Conservation (phyloP, 2,329 filamentous ascomycete genomes). For the Clonostachys rosea region DNA sequence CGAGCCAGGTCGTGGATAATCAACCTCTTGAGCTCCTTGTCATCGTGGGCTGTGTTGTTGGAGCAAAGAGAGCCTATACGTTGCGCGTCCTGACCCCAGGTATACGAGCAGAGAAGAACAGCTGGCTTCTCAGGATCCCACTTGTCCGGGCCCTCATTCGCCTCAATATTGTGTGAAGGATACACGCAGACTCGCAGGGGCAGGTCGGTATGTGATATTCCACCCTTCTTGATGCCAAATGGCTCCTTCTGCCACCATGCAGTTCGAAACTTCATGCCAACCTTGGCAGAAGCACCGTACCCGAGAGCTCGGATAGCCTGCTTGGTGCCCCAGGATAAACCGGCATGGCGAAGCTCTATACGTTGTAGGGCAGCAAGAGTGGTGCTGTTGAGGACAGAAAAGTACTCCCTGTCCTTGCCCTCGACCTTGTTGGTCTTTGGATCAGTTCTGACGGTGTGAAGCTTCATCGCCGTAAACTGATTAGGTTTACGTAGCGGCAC, state of each 20-base stretch:
- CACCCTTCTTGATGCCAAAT: slow-evolving; percentile 16
- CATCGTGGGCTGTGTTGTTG: background rate
- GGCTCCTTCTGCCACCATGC: slow-evolving; percentile 22
- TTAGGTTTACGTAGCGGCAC: too few relatives aligned
- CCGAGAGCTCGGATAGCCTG: slow-evolving; percentile 16
- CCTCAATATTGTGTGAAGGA: slow-evolving; percentile 23
- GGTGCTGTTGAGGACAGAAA: too few relatives aligned
- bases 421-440: too few relatives aligned
- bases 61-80: slow-evolving; percentile 19
- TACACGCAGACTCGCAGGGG: slow-evolving; percentile 23
- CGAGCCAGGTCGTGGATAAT: slow-evolving; percentile 7
- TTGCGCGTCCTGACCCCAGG: slow-evolving; percentile 25
- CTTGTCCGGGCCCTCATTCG: slow-evolving; percentile 6
- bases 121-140: slow-evolving; percentile 6
- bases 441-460: too few relatives aligned
- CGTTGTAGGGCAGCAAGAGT: too few relatives aligned
- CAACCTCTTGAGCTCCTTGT: slow-evolving; percentile 3
- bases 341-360: too few relatives aligned
- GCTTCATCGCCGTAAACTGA: too few relatives aligned
- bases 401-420: too few relatives aligned
- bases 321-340: too few relatives aligned
- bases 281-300: slow-evolving; percentile 22
- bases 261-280: slow-evolving; percentile 24
- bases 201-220: slow-evolving; percentile 19
- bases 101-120: slow-evolving; percentile 27